Evolutionary conservation across 176 grass and related monocot genomes (phyloP).

Genomic region (Ensete ventricosum): DNA sequence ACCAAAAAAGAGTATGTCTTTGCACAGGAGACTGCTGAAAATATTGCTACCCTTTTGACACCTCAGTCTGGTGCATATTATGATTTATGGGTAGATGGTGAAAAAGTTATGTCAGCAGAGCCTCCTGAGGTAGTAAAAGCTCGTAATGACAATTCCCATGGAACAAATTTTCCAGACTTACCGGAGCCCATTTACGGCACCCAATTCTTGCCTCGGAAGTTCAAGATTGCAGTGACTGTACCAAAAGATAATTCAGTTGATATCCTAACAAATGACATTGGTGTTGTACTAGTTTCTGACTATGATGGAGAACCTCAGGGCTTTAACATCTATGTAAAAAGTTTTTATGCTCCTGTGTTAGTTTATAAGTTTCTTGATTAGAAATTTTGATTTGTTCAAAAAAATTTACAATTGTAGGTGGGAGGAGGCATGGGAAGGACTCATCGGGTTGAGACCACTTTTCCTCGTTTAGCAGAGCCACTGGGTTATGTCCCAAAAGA

Average conservation of each 20-base stretch:
- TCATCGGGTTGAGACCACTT: conserved; percentile 76
- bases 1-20: conserved; percentile 52
- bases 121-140: conserved; percentile 59
- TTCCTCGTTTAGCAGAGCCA: conserved; percentile 70
- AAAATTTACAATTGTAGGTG: conserved; percentile 43
- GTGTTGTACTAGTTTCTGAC: conserved; percentile 78
- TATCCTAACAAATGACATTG: conserved; percentile 89
- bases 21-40: conserved; percentile 78
- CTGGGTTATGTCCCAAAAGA: conserved; percentile 90
- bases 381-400: background rate
- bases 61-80: conserved; percentile 91
- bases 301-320: conserved; percentile 67
- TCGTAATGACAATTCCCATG: conserved; percentile 75
- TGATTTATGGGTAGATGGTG: conserved; percentile 95
- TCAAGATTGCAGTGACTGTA: conserved; percentile 78
- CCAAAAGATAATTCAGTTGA: conserved; percentile 89
- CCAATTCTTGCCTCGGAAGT: conserved; percentile 84
- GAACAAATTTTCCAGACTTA: conserved; percentile 80
- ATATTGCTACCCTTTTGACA: conserved; percentile 69
- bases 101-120: conserved; percentile 93
- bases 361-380: background rate
- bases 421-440: conserved; percentile 97
- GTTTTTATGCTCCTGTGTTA: background rate
- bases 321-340: conserved; percentile 82
- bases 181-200: conserved; percentile 90